Evolutionary conservation across 2,329 filamentous ascomycete genomes (phyloP), one percentile per base, ranked within the genome.

Genomic region (Davidsoniella australis): DNA sequence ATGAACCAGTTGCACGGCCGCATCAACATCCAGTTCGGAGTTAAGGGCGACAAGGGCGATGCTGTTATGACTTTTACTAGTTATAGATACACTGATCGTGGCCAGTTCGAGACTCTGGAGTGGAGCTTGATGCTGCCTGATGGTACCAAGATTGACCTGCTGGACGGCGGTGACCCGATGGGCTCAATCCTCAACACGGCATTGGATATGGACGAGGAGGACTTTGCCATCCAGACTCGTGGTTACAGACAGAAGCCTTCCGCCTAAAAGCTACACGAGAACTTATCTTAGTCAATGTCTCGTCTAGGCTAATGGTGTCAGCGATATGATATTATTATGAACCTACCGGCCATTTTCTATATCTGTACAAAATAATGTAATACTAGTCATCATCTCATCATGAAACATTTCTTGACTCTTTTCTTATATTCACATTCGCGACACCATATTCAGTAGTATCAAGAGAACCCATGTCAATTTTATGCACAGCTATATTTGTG

Each of bases 1-100:
- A 83, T 98, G 73, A 93, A 95, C 67, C 89, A 94, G 70, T 66
- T 96, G 62, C 86, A 89, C 65, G 91, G 91, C 20, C 72, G 78
- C 58, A 94, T 98, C 62, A 73, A 96, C 69, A 85, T 98, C 52
- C 68, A 68, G 50, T 96, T 94, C 64, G 73, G 76, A 66, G 91
- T 98, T 24, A 85, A 84, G 66, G 91, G 91, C 39, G 85, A 78
- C 26, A 78, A 72, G 61, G 69, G 66, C 51, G 67, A 70, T 56
- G 91, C 79, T 6, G 71, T 78, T 61, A 91, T 95, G 75, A 75
- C 76, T 60, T 93, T 98, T 64, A 75, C 72, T 57, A 91, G 85
- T 68, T 70, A 75, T 61, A 74, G 91, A 60, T 78, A 74, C 56
- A 66, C 64, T 6, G 57, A 68, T 51, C 73, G 75, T 57, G 70